phyloP scores from a whole-genome alignment of 176 grass and related monocot species.

The Bromus sterilis region DNA sequence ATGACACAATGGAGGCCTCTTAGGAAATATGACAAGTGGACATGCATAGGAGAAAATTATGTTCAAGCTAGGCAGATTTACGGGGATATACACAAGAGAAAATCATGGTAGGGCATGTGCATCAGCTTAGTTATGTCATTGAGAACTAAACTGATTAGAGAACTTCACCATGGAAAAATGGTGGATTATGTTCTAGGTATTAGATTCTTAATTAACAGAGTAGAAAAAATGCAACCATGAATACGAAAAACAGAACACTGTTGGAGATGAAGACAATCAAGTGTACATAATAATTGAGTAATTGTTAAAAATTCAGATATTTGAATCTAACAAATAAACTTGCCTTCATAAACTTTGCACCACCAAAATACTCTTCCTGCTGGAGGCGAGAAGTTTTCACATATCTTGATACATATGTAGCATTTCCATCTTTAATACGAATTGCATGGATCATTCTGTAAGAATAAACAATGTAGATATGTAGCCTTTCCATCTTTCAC shows the following conservation, averaged over 20 bases:
- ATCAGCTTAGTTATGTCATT: background rate
- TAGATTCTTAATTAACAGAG: background rate
- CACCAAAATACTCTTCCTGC: slow-evolving; percentile 86
- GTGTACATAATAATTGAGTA: background rate
- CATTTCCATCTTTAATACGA: slow-evolving; percentile 88
- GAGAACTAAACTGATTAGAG: background rate
- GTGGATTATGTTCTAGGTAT: background rate
- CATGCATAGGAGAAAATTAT: too few relatives aligned
- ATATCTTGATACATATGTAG: slow-evolving; percentile 86
- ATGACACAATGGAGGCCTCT: background rate
- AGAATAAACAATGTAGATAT: background rate
- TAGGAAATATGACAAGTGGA: background rate
- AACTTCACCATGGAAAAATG: background rate
- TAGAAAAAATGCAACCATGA: background rate
- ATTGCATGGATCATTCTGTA: slow-evolving; percentile 96
- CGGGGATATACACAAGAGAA: background rate
- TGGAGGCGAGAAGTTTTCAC: slow-evolving; percentile 81
- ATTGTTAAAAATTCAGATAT: background rate
- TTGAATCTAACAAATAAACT: background rate
- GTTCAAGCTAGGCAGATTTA: background rate
- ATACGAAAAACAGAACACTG: background rate
- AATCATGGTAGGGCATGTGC: background rate
- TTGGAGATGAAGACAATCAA: background rate
- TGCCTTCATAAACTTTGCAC: slow-evolving; percentile 92
- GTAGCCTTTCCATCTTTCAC: background rate